phyloP scores from a whole-genome alignment of 257 asterid species.

The Lavandula angustifolia region DNA sequence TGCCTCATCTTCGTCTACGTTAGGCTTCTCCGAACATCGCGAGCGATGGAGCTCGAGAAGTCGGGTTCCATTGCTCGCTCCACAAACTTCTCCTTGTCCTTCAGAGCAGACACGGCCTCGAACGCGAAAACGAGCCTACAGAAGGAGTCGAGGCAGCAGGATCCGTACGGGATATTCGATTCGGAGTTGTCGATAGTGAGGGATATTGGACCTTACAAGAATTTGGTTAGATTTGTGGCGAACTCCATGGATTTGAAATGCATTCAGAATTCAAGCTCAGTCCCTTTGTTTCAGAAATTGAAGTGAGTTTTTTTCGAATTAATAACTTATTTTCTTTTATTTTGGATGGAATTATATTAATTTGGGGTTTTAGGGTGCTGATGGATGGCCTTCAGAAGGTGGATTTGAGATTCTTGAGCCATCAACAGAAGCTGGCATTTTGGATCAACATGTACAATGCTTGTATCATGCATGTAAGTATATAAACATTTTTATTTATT shows the following conservation, averaged over 20 bases:
- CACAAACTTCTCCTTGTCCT: conserved; percentile 63
- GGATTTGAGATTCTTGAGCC: conserved; percentile 59
- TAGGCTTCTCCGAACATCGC: conserved; percentile 70
- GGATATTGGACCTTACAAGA: conserved; percentile 85
- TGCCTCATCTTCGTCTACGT: conserved; percentile 69
- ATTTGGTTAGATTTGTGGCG: conserved; percentile 73
- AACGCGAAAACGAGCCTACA: conserved; percentile 45
- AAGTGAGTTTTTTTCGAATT: conserved; percentile 41
- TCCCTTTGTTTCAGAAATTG: conserved; percentile 66
- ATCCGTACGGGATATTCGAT: conserved; percentile 76
- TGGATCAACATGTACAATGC: conserved; percentile 67
- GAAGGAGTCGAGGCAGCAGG: conserved; percentile 82
- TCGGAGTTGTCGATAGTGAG: conserved; percentile 64
- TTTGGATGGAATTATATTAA: neutral
- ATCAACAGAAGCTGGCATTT: conserved; percentile 57
- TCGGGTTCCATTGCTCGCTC: conserved; percentile 68
- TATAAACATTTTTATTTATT: conserved; percentile 25
- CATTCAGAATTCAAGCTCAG: conserved; percentile 64
- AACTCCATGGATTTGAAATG: conserved; percentile 73
- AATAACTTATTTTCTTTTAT: neutral
- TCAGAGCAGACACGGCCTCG: conserved; percentile 64
- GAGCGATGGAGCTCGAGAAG: conserved; percentile 80
- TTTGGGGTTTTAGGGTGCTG: conserved; percentile 44
- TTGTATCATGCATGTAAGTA: conserved; percentile 64
- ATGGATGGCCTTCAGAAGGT: conserved; percentile 71